phyloP scores from a whole-genome alignment of 257 asterid genomes.

The Rauvolfia tetraphylla region DNA sequence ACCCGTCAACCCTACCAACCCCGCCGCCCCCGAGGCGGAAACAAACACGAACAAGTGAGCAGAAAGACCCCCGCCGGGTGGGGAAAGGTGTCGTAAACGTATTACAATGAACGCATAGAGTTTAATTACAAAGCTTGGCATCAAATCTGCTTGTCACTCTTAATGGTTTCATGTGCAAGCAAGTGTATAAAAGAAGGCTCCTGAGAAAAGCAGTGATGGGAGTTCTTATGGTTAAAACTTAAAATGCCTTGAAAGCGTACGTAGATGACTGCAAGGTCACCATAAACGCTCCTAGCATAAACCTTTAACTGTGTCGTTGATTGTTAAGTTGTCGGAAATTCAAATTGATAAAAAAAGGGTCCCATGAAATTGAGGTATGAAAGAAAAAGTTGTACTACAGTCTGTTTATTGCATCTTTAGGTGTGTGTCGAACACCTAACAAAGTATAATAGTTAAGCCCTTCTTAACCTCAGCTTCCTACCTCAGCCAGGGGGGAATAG shows the following conservation, averaged over 20 bases:
- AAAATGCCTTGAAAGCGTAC: background rate
- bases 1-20: too few species aligned
- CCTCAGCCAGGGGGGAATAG: conserved; percentile 23
- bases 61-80: too few species aligned
- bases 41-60: too few species aligned
- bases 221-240: background rate
- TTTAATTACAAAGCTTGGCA: too few species aligned
- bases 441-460: conserved; percentile 8
- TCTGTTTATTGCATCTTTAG: background rate
- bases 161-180: too few species aligned
- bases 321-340: background rate
- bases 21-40: too few species aligned
- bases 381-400: background rate
- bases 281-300: background rate
- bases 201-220: background rate
- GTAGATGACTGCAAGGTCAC: background rate
- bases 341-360: conserved; percentile 8
- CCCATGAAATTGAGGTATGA: conserved; percentile 12
- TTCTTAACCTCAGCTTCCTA: conserved; percentile 9
- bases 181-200: too few species aligned
- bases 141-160: too few species aligned
- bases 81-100: too few species aligned
- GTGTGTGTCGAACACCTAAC: conserved; percentile 8
- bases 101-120: too few species aligned
- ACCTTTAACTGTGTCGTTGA: background rate